Evolutionary conservation across 768 basidiomycete species (phyloP).

Genomic region (Hortiboletus campestris): DNA sequence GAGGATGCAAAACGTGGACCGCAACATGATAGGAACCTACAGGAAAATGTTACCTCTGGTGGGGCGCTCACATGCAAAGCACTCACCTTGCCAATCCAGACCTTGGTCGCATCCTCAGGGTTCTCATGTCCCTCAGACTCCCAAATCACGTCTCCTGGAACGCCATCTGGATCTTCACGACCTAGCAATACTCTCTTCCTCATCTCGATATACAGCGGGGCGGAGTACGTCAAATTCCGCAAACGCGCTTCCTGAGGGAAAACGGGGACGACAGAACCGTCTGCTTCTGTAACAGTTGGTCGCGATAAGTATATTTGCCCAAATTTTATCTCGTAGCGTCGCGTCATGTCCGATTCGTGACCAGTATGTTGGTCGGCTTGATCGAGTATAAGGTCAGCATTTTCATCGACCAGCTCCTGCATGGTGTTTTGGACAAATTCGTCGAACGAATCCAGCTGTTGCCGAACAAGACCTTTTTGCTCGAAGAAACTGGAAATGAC

Average conservation of each 20-base stretch:
- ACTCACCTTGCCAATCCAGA: slow-evolving; percentile 91
- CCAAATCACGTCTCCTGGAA: slow-evolving; percentile 79
- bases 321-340: slow-evolving; percentile 96
- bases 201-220: slow-evolving; percentile 95
- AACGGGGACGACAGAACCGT: slow-evolving; percentile 89
- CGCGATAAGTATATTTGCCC: slow-evolving; percentile 96
- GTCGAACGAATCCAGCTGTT: slow-evolving; percentile 97
- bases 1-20: slow-evolving; percentile 93
- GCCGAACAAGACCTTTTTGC: slow-evolving; percentile 94
- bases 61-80: not conserved
- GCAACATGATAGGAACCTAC: slow-evolving; percentile 97
- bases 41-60: slow-evolving; percentile 12
- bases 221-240: slow-evolving; percentile 93
- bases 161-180: slow-evolving; percentile 75
- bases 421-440: slow-evolving; percentile 99
- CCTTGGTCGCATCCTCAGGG: slow-evolving; percentile 70
- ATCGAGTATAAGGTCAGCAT: slow-evolving; percentile 91
- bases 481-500: slow-evolving; percentile 97
- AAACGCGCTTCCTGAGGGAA: slow-evolving; percentile 97
- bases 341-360: slow-evolving; percentile 74
- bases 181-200: slow-evolving; percentile 80
- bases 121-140: slow-evolving; percentile 66
- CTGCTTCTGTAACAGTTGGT: slow-evolving; percentile 92
- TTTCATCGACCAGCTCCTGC: slow-evolving; percentile 99
- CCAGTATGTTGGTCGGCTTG: slow-evolving; percentile 97